phyloP scores from a whole-genome alignment of 2,329 filamentous ascomycete species.

The Elsinoe fawcettii region DNA sequence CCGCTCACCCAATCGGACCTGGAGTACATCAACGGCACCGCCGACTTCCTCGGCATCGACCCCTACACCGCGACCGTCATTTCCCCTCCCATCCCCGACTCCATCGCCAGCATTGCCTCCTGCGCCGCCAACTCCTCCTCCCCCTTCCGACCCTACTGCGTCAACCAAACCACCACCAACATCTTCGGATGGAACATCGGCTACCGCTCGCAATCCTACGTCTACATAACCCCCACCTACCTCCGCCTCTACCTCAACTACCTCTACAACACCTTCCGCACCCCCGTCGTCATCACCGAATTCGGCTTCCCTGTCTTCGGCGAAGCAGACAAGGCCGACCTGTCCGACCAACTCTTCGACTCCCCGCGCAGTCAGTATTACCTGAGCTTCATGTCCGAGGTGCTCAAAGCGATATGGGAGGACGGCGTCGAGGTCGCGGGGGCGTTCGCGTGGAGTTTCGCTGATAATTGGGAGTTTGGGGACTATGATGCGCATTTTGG shows the following conservation, averaged over 20 bases:
- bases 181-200: slow-evolving; percentile 29
- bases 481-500: slow-evolving; percentile 45
- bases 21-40: slow-evolving; percentile 21
- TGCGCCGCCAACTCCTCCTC: slow-evolving; percentile 30
- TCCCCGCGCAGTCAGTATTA: slow-evolving; percentile 49
- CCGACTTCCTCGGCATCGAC: slow-evolving; percentile 28
- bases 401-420: slow-evolving; percentile 26
- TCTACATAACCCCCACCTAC: slow-evolving; percentile 53
- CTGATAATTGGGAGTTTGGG: slow-evolving; percentile 41
- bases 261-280: slow-evolving; percentile 51
- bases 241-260: slow-evolving; percentile 51
- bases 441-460: slow-evolving; percentile 28
- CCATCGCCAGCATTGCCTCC: slow-evolving; percentile 30
- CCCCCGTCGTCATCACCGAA: slow-evolving; percentile 33
- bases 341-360: slow-evolving; percentile 48
- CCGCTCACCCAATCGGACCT: slow-evolving; percentile 44
- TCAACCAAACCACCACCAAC: slow-evolving; percentile 27
- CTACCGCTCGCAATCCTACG: slow-evolving; percentile 48
- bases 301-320: slow-evolving; percentile 37
- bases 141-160: slow-evolving; percentile 26
- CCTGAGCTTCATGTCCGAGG: slow-evolving; percentile 36
- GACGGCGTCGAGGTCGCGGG: slow-evolving; percentile 29
- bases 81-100: slow-evolving; percentile 14
- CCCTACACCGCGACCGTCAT: slow-evolving; percentile 25
- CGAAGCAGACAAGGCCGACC: slow-evolving; percentile 35